Base-by-base conservation (phyloP, 345 rosid species). In the Brassica cretica region DNA sequence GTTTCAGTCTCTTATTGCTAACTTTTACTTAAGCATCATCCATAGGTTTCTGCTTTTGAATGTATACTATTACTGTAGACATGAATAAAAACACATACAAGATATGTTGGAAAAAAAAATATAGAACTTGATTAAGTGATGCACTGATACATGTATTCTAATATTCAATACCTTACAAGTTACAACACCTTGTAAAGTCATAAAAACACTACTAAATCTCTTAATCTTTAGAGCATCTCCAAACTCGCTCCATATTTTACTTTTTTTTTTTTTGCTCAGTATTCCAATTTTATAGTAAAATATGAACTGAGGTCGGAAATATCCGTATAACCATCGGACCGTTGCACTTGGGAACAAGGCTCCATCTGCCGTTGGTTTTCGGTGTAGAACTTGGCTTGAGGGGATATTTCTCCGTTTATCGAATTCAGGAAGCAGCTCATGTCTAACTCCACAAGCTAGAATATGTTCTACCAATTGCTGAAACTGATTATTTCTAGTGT, bases 381-480 rank as follows among this genome's bases (percentile, higher is more conserved):
- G 64, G 56, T 53, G 71, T 56, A 59, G 73, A 76, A 68, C 78
- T 46, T 15, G 77, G 62, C 79, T 68, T 30, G 73, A 76, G 60
- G 68, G 73, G 7, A 60, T 51, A 61, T 74, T 32, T 70, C 71
- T 71, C 25, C 11, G 51, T 51, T 11, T 65, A 4, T 33, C 62
- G 9, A 74, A 71, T 76, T 69, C 70, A 24, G 87, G 85, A 15
- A 82, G 75, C 70, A 84, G 68, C 33, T 79, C 77, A 32, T 79
- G 71, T 66, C 63, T 66, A 3, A 19, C 8, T 39, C 76, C 79
- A 25, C 85, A 84, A 37, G 75, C 53, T 66, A 79, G 37, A 37
- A 84, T 73, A 55, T 82, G 82, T 19, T 84, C 75, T 64, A 73
- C 67, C 27, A 82, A 72, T 5, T 41, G 10, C 55, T 63, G 68